Conservation (phyloP, 2,329 filamentous ascomycete genomes). For the Trematosphaeria pertusa region DNA sequence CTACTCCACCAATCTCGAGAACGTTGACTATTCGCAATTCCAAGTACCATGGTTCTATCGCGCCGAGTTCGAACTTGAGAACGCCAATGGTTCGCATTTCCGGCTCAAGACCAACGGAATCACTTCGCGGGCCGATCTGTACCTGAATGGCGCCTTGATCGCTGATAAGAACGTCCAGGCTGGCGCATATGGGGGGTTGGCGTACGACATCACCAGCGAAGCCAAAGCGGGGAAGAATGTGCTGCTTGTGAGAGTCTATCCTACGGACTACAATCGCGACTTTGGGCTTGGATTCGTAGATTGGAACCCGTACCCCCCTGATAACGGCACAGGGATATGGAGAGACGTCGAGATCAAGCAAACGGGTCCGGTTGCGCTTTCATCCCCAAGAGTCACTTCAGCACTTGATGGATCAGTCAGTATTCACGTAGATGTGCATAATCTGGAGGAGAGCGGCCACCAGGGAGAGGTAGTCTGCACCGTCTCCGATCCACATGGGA, state of each 20-base stretch:
- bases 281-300: slow-evolving; percentile 67
- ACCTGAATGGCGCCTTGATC: slow-evolving; percentile 63
- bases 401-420: slow-evolving; percentile 24
- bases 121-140: slow-evolving; percentile 66
- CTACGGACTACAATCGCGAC: slow-evolving; percentile 66
- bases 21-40: slow-evolving; percentile 58
- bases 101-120: slow-evolving; percentile 66
- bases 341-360: slow-evolving; percentile 63
- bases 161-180: slow-evolving; percentile 58
- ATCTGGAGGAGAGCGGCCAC: slow-evolving; percentile 16
- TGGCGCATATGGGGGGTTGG: slow-evolving; percentile 64
- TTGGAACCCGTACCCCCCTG: slow-evolving; percentile 68
- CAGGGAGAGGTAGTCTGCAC: slow-evolving; percentile 23
- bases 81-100: slow-evolving; percentile 51
- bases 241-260: slow-evolving; percentile 61
- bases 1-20: slow-evolving; percentile 60
- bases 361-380: slow-evolving; percentile 56
- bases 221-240: slow-evolving; percentile 55
- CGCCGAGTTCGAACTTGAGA: slow-evolving; percentile 53
- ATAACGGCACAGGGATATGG: slow-evolving; percentile 71
- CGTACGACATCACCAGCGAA: slow-evolving; percentile 60
- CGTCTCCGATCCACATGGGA: slow-evolving; percentile 15
- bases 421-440: slow-evolving; percentile 31
- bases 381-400: slow-evolving; percentile 35
- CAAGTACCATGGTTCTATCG: slow-evolving; percentile 66